These are phyloP conservation scores for Limonium bicolor DNA, from an alignment of 148 eudicot species.

Conservation along the genomic window DNA sequence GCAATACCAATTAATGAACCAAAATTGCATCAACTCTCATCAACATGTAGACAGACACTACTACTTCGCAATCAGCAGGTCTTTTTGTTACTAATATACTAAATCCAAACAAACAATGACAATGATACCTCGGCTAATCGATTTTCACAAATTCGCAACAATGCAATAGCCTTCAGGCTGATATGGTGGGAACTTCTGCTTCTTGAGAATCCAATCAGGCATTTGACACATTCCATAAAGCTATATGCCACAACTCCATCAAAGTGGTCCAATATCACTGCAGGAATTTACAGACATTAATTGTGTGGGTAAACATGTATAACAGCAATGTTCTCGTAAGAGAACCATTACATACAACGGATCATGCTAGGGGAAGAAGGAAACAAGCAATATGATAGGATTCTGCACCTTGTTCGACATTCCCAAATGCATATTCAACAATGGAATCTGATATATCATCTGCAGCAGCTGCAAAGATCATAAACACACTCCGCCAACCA, in stretches of 20 bases:
- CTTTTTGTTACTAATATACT: too few relatives aligned
- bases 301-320: too few relatives aligned
- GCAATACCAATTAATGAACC: too few relatives aligned
- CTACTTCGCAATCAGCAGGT: too few relatives aligned
- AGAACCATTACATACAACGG: too few relatives aligned
- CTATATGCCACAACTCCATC: slow-evolving; percentile 97
- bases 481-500: slow-evolving; percentile 98
- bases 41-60: slow-evolving; percentile 85
- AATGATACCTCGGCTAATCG: slow-evolving; percentile 96
- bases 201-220: slow-evolving; percentile 96
- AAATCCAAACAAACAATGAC: too few relatives aligned
- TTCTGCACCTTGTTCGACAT: slow-evolving; percentile 86
- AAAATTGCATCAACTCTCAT: slow-evolving; percentile 53
- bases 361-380: too few relatives aligned
- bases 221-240: slow-evolving; percentile 99
- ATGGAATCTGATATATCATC: slow-evolving; percentile 90
- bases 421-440: slow-evolving; percentile 97
- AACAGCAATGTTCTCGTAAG: too few relatives aligned
- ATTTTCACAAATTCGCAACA: slow-evolving; percentile 94
- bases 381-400: too few relatives aligned
- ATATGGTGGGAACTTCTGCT: slow-evolving; percentile 87
- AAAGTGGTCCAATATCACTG: slow-evolving; percentile 97
- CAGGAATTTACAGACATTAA: slow-evolving; percentile 9
- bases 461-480: slow-evolving; percentile 98
- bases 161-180: slow-evolving; percentile 97